Percentiles rank a stretch among this genome's conserved stretches.
These are phyloP conservation scores for Magnusiomyces suaveolens DNA, from an alignment of 1,139 yeast genomes.

Conservation along the genomic window DNA sequence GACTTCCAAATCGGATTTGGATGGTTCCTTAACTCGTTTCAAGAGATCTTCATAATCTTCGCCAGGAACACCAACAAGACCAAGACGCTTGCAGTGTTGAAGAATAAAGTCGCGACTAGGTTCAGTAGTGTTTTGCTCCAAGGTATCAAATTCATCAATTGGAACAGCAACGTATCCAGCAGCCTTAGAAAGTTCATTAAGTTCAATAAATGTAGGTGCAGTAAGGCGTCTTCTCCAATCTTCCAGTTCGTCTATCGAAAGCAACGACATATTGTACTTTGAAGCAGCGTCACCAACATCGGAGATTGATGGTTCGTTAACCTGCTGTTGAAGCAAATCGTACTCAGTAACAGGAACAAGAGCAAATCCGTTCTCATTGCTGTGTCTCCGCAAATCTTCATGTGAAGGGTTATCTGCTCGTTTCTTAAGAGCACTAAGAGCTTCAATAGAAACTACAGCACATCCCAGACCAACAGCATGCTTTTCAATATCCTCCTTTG, in stretches of 20 bases:
- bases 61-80: conserved; percentile 23
- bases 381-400: conserved; percentile 7
- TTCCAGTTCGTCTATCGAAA: conserved; percentile 22
- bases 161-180: conserved; percentile 35
- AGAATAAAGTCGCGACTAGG: conserved; percentile 24
- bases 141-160: conserved; percentile 29
- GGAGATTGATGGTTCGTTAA: conserved; percentile 7
- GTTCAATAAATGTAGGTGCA: conserved; percentile 27
- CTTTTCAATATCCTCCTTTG: conserved; percentile 35
- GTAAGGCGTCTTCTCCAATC: conserved; percentile 19
- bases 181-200: conserved; percentile 31
- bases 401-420: conserved; percentile 12
- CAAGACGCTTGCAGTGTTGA: conserved; percentile 26
- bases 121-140: conserved; percentile 23
- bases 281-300: conserved; percentile 12
- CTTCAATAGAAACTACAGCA: conserved; percentile 6
- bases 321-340: conserved; percentile 8
- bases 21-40: conserved; percentile 16
- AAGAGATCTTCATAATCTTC: conserved; percentile 21
- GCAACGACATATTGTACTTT: conserved; percentile 32
- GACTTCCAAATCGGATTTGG: conserved; percentile 35
- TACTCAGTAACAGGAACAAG: conserved; percentile 30
- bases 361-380: conserved; percentile 33
- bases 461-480: conserved; percentile 38
- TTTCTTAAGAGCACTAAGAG: conserved; percentile 10